phyloP scores from a whole-genome alignment of 2,329 filamentous ascomycete species.

The Hypoxylon rubiginosum region DNA sequence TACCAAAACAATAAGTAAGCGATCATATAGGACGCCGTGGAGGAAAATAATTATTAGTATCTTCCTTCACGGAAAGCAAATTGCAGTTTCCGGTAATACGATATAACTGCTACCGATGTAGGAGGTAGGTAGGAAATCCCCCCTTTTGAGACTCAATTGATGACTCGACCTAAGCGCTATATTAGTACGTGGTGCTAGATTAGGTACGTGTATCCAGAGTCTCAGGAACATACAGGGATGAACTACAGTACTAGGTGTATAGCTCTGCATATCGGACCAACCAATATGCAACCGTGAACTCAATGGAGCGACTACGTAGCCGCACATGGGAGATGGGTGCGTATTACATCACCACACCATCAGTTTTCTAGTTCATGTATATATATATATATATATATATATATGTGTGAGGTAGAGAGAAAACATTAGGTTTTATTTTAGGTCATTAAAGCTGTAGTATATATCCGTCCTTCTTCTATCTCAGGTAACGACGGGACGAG shows the following conservation, averaged over 20 bases:
- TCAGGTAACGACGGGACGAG: slow-evolving; percentile 22
- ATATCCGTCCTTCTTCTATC: slow-evolving; percentile 11
- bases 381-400: background rate
- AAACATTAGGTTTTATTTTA: slow-evolving; percentile 38
- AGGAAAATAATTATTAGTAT: too few relatives aligned
- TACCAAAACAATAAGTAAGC: too few relatives aligned
- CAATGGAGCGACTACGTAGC: background rate
- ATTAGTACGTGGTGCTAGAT: too few relatives aligned
- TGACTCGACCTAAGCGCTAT: too few relatives aligned
- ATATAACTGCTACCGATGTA: too few relatives aligned
- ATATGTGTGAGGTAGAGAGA: background rate
- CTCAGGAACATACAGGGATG: too few relatives aligned
- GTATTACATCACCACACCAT: background rate
- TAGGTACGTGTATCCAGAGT: too few relatives aligned
- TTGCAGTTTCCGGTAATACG: too few relatives aligned
- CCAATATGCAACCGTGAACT: background rate
- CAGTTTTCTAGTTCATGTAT: background rate
- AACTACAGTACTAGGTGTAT: background rate
- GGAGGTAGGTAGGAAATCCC: too few relatives aligned
- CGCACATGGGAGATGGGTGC: background rate
- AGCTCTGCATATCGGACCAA: background rate
- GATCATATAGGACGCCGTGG: too few relatives aligned
- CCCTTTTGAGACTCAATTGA: too few relatives aligned
- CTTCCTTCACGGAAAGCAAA: too few relatives aligned
- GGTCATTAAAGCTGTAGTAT: slow-evolving; percentile 29